A percentile compares a stretch with the other conserved stretches of the same genome.
Conservation (phyloP, 305 asterid species). For the Salvia sclarea region DNA sequence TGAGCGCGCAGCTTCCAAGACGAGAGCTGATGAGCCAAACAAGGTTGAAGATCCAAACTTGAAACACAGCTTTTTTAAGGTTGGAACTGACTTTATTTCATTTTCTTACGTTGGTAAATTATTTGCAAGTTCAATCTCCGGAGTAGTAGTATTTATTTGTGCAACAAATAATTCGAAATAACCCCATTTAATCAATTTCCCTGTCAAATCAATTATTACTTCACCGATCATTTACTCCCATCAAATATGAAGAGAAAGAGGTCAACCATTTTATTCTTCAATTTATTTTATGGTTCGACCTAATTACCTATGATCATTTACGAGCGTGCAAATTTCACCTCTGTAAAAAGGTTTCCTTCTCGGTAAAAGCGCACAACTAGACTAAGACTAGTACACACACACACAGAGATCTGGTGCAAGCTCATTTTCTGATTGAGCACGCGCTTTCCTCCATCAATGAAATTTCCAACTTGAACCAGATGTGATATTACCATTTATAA, state of each 20-base stretch:
- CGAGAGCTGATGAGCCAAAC: conserved; percentile 4
- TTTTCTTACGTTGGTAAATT: not conserved
- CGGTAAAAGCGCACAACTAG: too few relatives aligned
- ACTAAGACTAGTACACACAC: too few relatives aligned
- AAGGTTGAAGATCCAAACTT: not conserved
- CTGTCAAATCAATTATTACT: conserved; percentile 14
- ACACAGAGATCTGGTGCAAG: too few relatives aligned
- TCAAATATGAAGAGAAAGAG: not conserved
- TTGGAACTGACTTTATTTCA: too few relatives aligned
- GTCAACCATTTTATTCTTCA: conserved; percentile 35
- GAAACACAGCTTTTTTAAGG: conserved; percentile 24
- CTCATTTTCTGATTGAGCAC: conserved; percentile 27
- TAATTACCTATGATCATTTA: not conserved
- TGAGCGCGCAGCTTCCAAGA: conserved; percentile 28
- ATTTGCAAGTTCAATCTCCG: not conserved
- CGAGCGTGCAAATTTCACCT: not conserved
- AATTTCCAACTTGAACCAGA: too few relatives aligned
- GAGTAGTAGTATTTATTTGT: conserved; percentile 1
- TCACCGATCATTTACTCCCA: not conserved
- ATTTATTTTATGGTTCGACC: conserved; percentile 5
- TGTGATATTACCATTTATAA: too few relatives aligned
- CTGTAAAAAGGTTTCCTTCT: not conserved
- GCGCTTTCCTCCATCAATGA: not conserved
- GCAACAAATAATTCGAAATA: not conserved
- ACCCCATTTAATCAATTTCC: conserved; percentile 30